A percentile compares a stretch with the other conserved stretches of the same genome.
phyloP scores from a whole-genome alignment of 306 rosid genomes.

The Rosa chinensis region DNA sequence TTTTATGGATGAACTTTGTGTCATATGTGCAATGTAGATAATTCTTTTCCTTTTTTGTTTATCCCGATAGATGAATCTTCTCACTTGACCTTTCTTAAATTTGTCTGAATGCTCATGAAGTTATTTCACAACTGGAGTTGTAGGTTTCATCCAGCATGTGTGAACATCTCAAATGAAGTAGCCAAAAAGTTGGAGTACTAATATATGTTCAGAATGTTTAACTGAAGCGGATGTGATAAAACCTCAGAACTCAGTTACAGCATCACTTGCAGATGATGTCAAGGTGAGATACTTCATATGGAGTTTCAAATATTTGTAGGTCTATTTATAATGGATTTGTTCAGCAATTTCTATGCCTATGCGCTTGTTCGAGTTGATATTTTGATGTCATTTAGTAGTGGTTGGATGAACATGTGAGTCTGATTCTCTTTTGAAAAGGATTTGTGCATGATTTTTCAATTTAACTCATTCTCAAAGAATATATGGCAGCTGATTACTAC shows the following conservation, averaged over 20 bases:
- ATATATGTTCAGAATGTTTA: slow-evolving; percentile 79
- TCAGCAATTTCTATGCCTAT: slow-evolving; percentile 5
- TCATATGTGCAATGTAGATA: not conserved
- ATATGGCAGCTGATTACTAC: not conserved
- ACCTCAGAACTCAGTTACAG: slow-evolving; percentile 44
- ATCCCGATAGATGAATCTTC: not conserved
- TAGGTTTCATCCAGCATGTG: slow-evolving; percentile 98
- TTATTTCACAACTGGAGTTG: slow-evolving; percentile 25
- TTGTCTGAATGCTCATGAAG: not conserved
- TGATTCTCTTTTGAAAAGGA: not conserved
- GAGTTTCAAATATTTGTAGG: slow-evolving; percentile 6
- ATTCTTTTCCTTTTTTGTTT: not conserved
- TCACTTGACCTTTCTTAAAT: not conserved
- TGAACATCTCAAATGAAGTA: slow-evolving; percentile 80
- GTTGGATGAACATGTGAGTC: not conserved
- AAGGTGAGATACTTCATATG: slow-evolving; percentile 48
- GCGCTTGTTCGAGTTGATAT: not conserved
- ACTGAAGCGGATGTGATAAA: slow-evolving; percentile 66
- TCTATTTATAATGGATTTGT: not conserved
- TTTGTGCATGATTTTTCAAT: too few relatives aligned
- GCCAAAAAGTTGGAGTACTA: slow-evolving; percentile 77
- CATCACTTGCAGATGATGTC: slow-evolving; percentile 51
- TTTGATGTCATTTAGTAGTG: not conserved
- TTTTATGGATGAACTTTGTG: not conserved
- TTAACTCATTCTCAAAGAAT: too few relatives aligned